Evolutionary conservation across 2,329 filamentous ascomycete genomes (phyloP), one percentile per base, ranked within the genome.

Genomic region (Metarhizium humberi): DNA sequence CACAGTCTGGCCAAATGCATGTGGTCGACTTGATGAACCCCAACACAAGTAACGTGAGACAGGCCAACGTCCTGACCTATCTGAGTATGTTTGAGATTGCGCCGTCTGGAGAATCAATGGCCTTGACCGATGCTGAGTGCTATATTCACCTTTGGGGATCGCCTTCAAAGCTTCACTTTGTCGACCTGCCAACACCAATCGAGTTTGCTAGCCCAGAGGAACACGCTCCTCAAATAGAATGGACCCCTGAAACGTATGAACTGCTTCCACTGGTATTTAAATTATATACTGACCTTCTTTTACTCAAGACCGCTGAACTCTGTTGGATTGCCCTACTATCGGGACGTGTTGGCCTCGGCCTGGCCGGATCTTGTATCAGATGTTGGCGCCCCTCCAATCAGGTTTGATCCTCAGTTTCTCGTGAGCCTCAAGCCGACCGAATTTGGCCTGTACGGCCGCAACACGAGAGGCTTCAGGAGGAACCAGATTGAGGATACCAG

Each of bases 21-120:
- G 87, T 97, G 14, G 90, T 97, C 52, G 94, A 99, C 69, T 80
- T 99, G 5, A 90, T 95, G 83, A 96, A 96, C 59, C 89, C 90
- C 0, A 92, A 95, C 65, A 86, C 89, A 20, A 90, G 90, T 66
- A 92, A 88, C 62, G 83, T 96, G 52, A 83, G 88, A 52, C 91
- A 95, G 71, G 86, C 88, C 38, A 91, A 92, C 63, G 82, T 92
- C 4, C 79, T 85, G 32, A 80, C 79, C 1, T 90, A 87, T 62
- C 79, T 96, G 61, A 85, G 83, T 57, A 86, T 88, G 60, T 84
- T 96, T 60, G 91, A 96, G 62, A 85, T 96, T 61, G 90, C 92
- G 3, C 86, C 89, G 0, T 95, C 91, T 1, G 92, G 91, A 1
- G 90, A 95, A 69, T 90, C 90, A 0, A 78, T 96, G 59, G 89